phyloP scores from a whole-genome alignment of 306 rosid species.

The Alnus glutinosa region DNA sequence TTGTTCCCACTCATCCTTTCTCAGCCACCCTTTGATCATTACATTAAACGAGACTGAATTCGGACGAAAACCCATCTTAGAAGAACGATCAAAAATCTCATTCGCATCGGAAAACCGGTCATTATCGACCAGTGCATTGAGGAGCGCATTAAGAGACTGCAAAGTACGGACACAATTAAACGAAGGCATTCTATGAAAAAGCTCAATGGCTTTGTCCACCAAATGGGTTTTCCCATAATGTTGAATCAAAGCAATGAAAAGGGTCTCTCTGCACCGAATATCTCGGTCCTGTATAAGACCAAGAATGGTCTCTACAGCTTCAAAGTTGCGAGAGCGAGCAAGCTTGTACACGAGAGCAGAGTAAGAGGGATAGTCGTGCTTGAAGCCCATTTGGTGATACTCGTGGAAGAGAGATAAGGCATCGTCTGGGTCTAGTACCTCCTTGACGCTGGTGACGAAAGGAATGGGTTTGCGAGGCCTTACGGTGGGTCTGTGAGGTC shows the following conservation, averaged over 20 bases:
- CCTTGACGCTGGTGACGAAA: constrained; percentile 60
- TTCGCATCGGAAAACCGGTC: constrained; percentile 46
- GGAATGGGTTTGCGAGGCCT: constrained; percentile 48
- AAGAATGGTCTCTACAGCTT: constrained; percentile 60
- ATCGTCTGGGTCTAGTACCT: constrained; percentile 50
- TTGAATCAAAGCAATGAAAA: constrained; percentile 72
- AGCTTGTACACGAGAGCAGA: constrained; percentile 80
- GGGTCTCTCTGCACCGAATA: constrained; percentile 56
- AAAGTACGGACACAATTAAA: constrained; percentile 64
- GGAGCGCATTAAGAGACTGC: constrained; percentile 68
- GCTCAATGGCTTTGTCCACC: constrained; percentile 61
- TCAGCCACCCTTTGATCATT: constrained; percentile 69
- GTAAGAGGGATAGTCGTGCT: constrained; percentile 80
- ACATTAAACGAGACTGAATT: constrained; percentile 72
- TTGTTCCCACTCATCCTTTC: constrained; percentile 50
- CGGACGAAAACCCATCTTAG: constrained; percentile 63
- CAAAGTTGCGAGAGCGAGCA: constrained; percentile 67
- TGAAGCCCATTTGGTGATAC: constrained; percentile 58
- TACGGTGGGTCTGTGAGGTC: constrained; percentile 21
- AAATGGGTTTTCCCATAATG: constrained; percentile 56
- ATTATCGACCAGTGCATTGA: constrained; percentile 55
- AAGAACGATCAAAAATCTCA: constrained; percentile 42
- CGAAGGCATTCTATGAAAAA: constrained; percentile 54
- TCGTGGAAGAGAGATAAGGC: constrained; percentile 66
- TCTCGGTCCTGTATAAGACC: constrained; percentile 40